A percentile compares a stretch with the other conserved stretches of the same genome.
These are phyloP conservation scores for Ajuga reptans DNA, from an alignment of 305 asterid species.

Conservation along the genomic window DNA sequence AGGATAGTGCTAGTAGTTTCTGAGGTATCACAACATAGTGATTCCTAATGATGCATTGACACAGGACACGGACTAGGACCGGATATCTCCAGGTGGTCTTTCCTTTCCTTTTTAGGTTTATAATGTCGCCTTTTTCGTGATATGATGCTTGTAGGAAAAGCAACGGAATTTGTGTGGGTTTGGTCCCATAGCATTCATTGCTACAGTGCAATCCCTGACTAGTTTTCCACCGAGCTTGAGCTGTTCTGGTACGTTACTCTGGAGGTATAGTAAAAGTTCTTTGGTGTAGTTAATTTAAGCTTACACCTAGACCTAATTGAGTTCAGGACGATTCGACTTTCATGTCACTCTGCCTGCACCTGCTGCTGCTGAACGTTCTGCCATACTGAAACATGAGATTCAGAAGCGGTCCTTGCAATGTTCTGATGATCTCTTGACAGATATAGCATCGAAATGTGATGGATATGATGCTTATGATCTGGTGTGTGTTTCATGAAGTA, in stretches of 20 bases:
- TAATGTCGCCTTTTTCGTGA: slow-evolving; percentile 4
- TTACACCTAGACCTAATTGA: slow-evolving; percentile 24
- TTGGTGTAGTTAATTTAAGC: slow-evolving; percentile 7
- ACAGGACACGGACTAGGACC: background rate
- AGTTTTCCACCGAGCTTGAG: slow-evolving; percentile 78
- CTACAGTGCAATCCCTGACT: slow-evolving; percentile 73
- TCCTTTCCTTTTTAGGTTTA: background rate
- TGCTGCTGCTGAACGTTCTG: slow-evolving; percentile 83
- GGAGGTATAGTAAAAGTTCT: background rate
- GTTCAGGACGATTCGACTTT: slow-evolving; percentile 82
- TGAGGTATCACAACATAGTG: background rate
- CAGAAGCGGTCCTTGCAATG: slow-evolving; percentile 79
- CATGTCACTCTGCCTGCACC: slow-evolving; percentile 86
- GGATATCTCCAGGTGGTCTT: background rate
- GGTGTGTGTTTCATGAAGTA: slow-evolving; percentile 35
- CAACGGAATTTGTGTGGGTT: slow-evolving; percentile 56
- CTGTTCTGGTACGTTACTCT: slow-evolving; percentile 62
- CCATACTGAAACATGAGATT: slow-evolving; percentile 69
- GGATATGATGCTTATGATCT: slow-evolving; percentile 99
- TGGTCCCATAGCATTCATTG: slow-evolving; percentile 81
- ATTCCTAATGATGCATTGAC: slow-evolving; percentile 2
- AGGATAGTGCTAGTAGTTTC: background rate
- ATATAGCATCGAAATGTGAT: slow-evolving; percentile 84
- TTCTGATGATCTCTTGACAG: slow-evolving; percentile 55
- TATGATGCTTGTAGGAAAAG: slow-evolving; percentile 43